These are phyloP conservation scores for Gleditsia sinensis DNA, from an alignment of 306 rosid species.

Conservation along the genomic window DNA sequence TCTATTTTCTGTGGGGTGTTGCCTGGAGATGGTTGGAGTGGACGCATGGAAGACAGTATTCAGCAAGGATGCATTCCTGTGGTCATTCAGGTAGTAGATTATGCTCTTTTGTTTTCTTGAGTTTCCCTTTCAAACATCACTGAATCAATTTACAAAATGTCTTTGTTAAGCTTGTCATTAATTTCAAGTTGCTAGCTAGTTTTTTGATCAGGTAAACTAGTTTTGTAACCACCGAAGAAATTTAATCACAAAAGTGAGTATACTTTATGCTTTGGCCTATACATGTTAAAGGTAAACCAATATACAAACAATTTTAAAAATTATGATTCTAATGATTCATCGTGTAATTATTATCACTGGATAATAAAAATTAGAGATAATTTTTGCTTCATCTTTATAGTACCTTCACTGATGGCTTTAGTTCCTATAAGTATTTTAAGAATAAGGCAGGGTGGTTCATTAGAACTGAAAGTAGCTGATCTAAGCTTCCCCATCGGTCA, in stretches of 20 bases:
- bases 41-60: slow-evolving; percentile 76
- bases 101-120: neutral
- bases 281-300: neutral
- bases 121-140: neutral
- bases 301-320: neutral
- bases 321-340: neutral
- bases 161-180: neutral
- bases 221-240: slow-evolving; percentile 10
- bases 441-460: slow-evolving; percentile 24
- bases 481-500: slow-evolving; percentile 26
- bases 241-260: neutral
- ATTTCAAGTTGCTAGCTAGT: neutral
- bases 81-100: slow-evolving; percentile 58
- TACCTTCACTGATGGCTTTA: slow-evolving; percentile 2
- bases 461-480: slow-evolving; percentile 13
- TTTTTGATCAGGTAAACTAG: neutral
- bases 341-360: neutral
- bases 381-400: slow-evolving; percentile 13
- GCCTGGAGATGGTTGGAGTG: slow-evolving; percentile 87
- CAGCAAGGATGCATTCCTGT: slow-evolving; percentile 82
- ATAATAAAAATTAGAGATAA: neutral
- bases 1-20: slow-evolving; percentile 76
- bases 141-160: neutral
- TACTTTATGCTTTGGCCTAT: neutral
- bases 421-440: neutral